Base-by-base conservation (phyloP, 73 alveolate species). In the Paramecium caudatum region DNA sequence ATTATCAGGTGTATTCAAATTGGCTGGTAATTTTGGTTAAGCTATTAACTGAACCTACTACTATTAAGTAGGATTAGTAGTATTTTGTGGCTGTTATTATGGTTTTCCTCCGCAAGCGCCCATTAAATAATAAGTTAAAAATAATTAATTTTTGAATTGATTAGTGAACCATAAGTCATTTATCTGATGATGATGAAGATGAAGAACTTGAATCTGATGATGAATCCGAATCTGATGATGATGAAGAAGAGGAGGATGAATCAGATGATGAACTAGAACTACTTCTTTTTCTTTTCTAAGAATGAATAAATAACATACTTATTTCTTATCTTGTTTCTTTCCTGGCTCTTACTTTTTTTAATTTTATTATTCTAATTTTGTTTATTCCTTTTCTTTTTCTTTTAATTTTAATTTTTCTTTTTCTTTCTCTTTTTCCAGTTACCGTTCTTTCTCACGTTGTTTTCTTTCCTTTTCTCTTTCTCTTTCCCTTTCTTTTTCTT, bases 221-320 rank as follows among this genome's bases (percentile, higher is more conserved):
- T 27, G 80, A 55, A 55, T 55, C 80, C 4, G 80, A 55, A 55
- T 55, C 80, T 19, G 45, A 55, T 49, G 70, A 49, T 49, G 70
- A 49, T 49, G 70, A 49, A 19, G 70, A 49, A 36, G 25, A 49
- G 70, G 25, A 49, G 70, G 25, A 49, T 49, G 70, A 55, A 9
- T 55, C 80, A 55, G 41, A 55, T 55, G 80, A 55, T 19, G 36
- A 55, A 5, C 41, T 55, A 12, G 80, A 55, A 12, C 30, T 55
- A 27, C 8, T 55, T 55, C 30, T 23, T 55, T 43, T 55, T 21
- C 30, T 55, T 55, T 55, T 55, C 80, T 55, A 9, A 23, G 10
- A 49, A 10, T 9, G 19, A 16, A 49, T 55, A 19, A 27, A 46
- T 3, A 3, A 46, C 10, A 13, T 50, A 23, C 41, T 55, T 55